These are phyloP conservation scores for Ceratocystis eucalypticola DNA, from an alignment of 2,329 filamentous ascomycete genomes.

Conservation along the genomic window DNA sequence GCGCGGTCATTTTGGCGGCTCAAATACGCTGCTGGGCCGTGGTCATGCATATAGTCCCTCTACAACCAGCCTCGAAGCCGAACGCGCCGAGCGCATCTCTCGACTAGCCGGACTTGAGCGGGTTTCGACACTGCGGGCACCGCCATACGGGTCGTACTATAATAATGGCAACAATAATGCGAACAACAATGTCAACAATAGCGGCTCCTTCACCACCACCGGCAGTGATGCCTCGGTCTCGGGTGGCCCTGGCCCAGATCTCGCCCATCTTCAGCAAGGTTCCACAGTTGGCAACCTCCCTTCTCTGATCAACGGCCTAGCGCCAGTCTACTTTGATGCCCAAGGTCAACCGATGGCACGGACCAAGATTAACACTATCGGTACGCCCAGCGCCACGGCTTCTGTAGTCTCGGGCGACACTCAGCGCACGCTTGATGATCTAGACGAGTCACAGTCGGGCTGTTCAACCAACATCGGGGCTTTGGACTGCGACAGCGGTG, in stretches of 20 bases:
- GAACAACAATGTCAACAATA: constrained; percentile 19
- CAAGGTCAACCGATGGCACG: constrained; percentile 51
- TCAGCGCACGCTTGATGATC: constrained; percentile 40
- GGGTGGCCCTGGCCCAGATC: constrained; percentile 35
- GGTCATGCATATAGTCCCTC: constrained; percentile 45
- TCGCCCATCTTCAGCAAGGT: constrained; percentile 30
- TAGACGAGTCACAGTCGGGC: constrained; percentile 32
- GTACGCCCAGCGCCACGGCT: constrained; percentile 73
- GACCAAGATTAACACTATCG: constrained; percentile 79
- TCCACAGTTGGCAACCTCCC: constrained; percentile 22
- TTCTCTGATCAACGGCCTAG: constrained; percentile 18
- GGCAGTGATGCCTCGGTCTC: constrained; percentile 22
- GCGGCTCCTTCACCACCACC: constrained; percentile 21
- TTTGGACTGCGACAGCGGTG: constrained; percentile 48
- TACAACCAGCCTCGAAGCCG: constrained; percentile 68
- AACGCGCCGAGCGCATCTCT: constrained; percentile 88
- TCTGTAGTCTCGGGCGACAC: constrained; percentile 39
- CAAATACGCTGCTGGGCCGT: constrained; percentile 38
- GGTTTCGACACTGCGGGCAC: constrained; percentile 59
- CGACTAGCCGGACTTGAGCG: constrained; percentile 84
- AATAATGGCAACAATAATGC: constrained; percentile 19
- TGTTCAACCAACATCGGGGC: constrained; percentile 29
- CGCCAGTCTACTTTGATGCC: constrained; percentile 64
- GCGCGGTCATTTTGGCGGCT: constrained; percentile 52
- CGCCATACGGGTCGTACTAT: constrained; percentile 22